Evolutionary conservation across 2,329 filamentous ascomycete genomes (phyloP), one percentile per base, ranked within the genome.

Genomic region (Pseudocercospora ulei): DNA sequence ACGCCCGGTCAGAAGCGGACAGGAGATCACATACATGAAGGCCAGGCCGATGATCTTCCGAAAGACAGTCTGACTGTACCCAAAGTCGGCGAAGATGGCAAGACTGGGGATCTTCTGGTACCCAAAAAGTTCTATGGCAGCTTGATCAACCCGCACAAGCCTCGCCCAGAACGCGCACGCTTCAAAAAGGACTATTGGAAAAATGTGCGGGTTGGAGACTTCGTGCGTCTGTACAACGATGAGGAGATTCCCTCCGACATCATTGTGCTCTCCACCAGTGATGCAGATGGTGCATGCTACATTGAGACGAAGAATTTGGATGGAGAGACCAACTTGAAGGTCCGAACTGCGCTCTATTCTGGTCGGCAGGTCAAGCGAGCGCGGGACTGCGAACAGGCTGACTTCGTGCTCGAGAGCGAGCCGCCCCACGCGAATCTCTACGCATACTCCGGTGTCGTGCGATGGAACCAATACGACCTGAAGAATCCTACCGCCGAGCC

Each of bases 251-350:
- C 90, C 1, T 88, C 90, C 31, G 90, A 98, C 62, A 70, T 98
- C 30, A 80, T 96, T 31, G 82, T 98, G 27, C 66, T 98, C 14
- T 83, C 90, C 2, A 96, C 90, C 0, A 94, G 90, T 2, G 90
- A 96, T 53, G 73, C 81, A 1, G 90, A 98, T 53, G 90, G 90
- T 35, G 84, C 84, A 23, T 98, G 90, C 63, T 98, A 95, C 54
- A 82, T 98, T 13, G 90, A 98, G 64, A 98, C 90, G 2, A 98
- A 96, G 68, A 96, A 94, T 59, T 61, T 98, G 67, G 90, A 98
- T 56, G 90, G 90, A 35, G 90, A 98, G 65, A 98, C 90, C 2
- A 98, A 98, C 55, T 67, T 98, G 47, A 98, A 98, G 63, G 86
- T 95, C 46, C 81, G 90, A 43, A 83, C 88, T 56, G 85, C 90